phyloP scores from a whole-genome alignment of 169 alveolate genomes.

The Fabrea salina region DNA sequence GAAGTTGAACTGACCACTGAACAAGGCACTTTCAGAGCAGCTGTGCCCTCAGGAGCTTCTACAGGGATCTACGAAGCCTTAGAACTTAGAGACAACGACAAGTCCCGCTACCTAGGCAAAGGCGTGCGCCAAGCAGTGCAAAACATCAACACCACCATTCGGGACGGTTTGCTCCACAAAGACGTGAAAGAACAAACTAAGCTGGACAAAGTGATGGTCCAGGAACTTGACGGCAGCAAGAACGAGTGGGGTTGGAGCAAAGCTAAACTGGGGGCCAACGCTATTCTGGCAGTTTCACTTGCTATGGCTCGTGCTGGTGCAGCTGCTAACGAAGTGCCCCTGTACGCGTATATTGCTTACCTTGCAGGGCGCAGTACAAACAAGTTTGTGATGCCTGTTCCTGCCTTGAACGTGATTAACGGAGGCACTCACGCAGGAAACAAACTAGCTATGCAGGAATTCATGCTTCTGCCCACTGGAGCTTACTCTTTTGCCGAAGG shows the following conservation, averaged over 20 bases:
- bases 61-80: conserved; percentile 99
- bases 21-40: conserved; percentile 95
- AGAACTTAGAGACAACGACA: conserved; percentile 98
- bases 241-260: conserved; percentile 99
- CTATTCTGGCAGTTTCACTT: conserved; percentile 97
- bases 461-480: conserved; percentile 98
- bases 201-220: conserved; percentile 95
- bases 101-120: conserved; percentile 92
- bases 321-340: conserved; percentile 92
- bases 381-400: conserved; percentile 95
- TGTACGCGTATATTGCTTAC: conserved; percentile 93
- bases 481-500: conserved; percentile 94
- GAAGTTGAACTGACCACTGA: conserved; percentile 92
- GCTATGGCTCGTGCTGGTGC: conserved; percentile 99
- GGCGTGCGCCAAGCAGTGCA: conserved; percentile 97
- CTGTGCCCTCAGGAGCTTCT: conserved; percentile 99
- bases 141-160: conserved; percentile 90
- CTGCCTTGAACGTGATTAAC: conserved; percentile 97
- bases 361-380: conserved; percentile 93
- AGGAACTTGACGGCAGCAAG: conserved; percentile 95
- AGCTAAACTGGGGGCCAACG: conserved; percentile 98
- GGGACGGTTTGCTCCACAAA: conserved; percentile 89
- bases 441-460: conserved; percentile 97
- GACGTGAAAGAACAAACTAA: conserved; percentile 88
- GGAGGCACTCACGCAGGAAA: conserved; percentile 99